Evolutionary conservation across 192 early-diverging fungal species (phyloP).

Genomic region (Haplosporangium gracile): DNA sequence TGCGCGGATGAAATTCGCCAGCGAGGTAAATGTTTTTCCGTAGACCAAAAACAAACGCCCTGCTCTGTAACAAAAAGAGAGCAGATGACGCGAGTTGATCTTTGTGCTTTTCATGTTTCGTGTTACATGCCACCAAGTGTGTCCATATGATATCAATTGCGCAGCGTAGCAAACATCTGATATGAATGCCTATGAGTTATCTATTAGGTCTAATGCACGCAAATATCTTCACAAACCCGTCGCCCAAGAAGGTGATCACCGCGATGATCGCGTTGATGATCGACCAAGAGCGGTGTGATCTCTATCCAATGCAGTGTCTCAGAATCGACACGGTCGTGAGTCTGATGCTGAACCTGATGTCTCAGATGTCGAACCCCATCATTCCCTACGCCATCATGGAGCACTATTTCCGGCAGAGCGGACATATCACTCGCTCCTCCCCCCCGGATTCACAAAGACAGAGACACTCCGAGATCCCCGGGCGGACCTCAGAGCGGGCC

Average conservation of each 20-base stretch:
- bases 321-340: slow-evolving; percentile 47
- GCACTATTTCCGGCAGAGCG: slow-evolving; percentile 32
- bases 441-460: not conserved
- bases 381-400: slow-evolving; percentile 48
- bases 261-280: slow-evolving; percentile 46
- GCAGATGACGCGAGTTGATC: not conserved
- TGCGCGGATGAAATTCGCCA: slow-evolving; percentile 51
- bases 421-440: not conserved
- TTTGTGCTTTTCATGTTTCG: not conserved
- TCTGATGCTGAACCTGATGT: slow-evolving; percentile 44
- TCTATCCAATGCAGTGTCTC: slow-evolving; percentile 42
- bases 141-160: too few relatives aligned
- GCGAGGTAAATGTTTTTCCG: slow-evolving; percentile 22
- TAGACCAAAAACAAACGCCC: not conserved
- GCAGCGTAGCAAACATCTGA: not conserved
- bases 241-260: slow-evolving; percentile 50
- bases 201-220: slow-evolving; percentile 26
- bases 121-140: not conserved
- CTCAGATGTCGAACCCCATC: slow-evolving; percentile 53
- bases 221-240: slow-evolving; percentile 39
- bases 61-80: not conserved
- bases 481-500: not conserved
- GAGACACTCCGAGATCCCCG: not conserved
- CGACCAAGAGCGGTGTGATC: slow-evolving; percentile 34
- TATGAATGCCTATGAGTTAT: not conserved